A percentile compares a stretch with the other conserved stretches of the same genome.
Evolutionary conservation across 805 yeast genomes (phyloP).

Genomic region (Myxozyma melibiosi): DNA sequence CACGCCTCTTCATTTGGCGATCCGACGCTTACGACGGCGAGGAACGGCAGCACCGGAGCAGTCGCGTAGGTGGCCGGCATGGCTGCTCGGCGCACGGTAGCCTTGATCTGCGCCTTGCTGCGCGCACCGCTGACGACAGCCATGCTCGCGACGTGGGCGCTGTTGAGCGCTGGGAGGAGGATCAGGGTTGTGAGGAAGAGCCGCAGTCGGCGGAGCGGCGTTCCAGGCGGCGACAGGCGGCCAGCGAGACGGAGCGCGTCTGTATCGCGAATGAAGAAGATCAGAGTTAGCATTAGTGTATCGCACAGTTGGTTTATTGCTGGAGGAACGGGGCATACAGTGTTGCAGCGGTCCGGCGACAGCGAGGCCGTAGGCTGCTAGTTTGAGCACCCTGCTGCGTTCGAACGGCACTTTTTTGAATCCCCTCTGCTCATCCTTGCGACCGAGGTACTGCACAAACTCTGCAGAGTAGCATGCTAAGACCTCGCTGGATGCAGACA

Average conservation of each 20-base stretch:
- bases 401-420: conserved; percentile 8
- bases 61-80: conserved; percentile 10
- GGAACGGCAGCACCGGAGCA: conserved; percentile 13
- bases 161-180: conserved; percentile 5
- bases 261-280: no score
- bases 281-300: neutral
- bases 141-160: conserved; percentile 10
- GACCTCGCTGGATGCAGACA: conserved; percentile 12
- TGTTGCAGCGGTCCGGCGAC: conserved; percentile 20
- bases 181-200: conserved; percentile 6
- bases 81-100: conserved; percentile 9
- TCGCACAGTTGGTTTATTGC: neutral
- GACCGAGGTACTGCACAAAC: neutral
- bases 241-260: conserved; percentile 2
- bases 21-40: conserved; percentile 2
- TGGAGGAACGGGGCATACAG: neutral
- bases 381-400: neutral
- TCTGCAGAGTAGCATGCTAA: conserved; percentile 8
- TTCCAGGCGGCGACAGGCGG: conserved; percentile 1
- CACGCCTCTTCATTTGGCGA: conserved; percentile 1
- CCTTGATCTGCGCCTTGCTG: conserved; percentile 2
- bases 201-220: neutral
- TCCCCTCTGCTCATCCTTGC: neutral
- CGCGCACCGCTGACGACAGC: conserved; percentile 16
- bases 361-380: conserved; percentile 8